Evolutionary conservation across 1,284 basidiomycete genomes (phyloP).

Genomic region (Irpex rosettiformis): DNA sequence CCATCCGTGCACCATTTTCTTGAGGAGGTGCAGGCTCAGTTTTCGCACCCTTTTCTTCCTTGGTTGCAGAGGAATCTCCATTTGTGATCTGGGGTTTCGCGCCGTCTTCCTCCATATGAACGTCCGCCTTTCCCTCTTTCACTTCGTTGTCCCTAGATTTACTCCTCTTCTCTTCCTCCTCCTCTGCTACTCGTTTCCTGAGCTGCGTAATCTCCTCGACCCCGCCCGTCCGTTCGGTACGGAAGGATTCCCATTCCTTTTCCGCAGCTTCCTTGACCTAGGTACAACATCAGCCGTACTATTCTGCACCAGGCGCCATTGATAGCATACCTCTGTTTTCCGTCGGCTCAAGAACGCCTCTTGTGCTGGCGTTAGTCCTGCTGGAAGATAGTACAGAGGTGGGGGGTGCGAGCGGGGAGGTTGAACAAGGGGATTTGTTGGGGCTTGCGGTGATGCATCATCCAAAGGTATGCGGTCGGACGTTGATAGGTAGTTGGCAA

Average conservation of each 20-base stretch:
- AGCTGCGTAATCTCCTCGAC: constrained; percentile 61
- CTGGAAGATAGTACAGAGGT: constrained; percentile 73
- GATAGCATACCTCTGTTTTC: constrained; percentile 53
- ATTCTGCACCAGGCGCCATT: background rate
- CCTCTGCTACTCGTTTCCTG: constrained; percentile 61
- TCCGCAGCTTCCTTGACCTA: constrained; percentile 63
- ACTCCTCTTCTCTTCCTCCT: constrained; percentile 41
- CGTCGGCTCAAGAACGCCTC: constrained; percentile 60
- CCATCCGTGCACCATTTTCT: constrained; percentile 34
- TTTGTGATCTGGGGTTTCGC: constrained; percentile 16
- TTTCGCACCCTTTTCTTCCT: constrained; percentile 7
- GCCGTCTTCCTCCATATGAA: constrained; percentile 24
- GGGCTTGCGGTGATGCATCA: constrained; percentile 25
- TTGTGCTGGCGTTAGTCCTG: constrained; percentile 63
- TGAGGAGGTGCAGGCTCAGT: constrained; percentile 14
- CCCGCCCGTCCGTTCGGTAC: constrained; percentile 51
- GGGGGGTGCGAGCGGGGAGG: constrained; percentile 65
- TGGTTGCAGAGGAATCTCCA: background rate
- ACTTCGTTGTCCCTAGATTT: constrained; percentile 24
- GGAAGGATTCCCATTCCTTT: constrained; percentile 65
- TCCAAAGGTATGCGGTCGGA: constrained; percentile 59
- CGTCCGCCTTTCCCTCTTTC: constrained; percentile 14
- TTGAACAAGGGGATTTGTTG: constrained; percentile 43
- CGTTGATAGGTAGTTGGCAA: constrained; percentile 73
- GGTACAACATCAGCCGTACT: background rate